These are phyloP conservation scores for Rugonectria rugulosa DNA, from an alignment of 2,329 filamentous ascomycete genomes.

Conservation along the genomic window DNA sequence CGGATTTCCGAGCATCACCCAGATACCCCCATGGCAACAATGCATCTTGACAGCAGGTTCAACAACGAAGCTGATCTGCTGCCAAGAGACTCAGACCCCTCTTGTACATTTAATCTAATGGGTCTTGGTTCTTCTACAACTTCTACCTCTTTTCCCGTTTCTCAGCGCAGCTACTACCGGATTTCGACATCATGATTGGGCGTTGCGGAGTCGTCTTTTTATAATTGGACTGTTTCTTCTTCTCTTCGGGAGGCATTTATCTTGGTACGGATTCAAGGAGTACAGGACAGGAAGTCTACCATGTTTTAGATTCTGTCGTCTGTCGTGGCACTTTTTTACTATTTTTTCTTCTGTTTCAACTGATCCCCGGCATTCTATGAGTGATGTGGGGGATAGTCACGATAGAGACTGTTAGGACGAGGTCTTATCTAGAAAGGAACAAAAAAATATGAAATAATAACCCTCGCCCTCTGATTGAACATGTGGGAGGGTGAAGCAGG, in stretches of 20 bases:
- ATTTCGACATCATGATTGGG: conserved; percentile 39
- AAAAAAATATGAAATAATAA: conserved; percentile 16
- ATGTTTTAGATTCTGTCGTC: conserved; percentile 10
- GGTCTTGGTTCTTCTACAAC: conserved; percentile 10
- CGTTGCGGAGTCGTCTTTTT: conserved; percentile 36
- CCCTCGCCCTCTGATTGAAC: neutral
- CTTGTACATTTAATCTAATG: conserved; percentile 24
- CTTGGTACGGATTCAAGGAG: conserved; percentile 33
- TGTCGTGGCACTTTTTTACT: neutral
- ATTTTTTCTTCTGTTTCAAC: conserved; percentile 2
- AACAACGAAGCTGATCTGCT: neutral
- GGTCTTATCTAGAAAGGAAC: conserved; percentile 19
- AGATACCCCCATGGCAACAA: conserved; percentile 30
- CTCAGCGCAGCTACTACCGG: conserved; percentile 24
- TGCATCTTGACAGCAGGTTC: conserved; percentile 11
- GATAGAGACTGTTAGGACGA: conserved; percentile 5
- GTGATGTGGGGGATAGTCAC: conserved; percentile 12
- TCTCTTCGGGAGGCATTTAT: conserved; percentile 24
- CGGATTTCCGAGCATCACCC: conserved; percentile 23
- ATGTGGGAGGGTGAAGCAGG: conserved; percentile 8
- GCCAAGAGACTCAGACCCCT: conserved; percentile 18
- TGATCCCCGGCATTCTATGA: neutral
- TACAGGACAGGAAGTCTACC: conserved; percentile 31
- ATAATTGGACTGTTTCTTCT: conserved; percentile 13
- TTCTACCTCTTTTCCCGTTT: conserved; percentile 16